Evolutionary conservation across 2,329 filamentous ascomycete species (phyloP), one percentile per base, ranked within the genome.

Genomic region (Phaeoacremonium minimum): DNA sequence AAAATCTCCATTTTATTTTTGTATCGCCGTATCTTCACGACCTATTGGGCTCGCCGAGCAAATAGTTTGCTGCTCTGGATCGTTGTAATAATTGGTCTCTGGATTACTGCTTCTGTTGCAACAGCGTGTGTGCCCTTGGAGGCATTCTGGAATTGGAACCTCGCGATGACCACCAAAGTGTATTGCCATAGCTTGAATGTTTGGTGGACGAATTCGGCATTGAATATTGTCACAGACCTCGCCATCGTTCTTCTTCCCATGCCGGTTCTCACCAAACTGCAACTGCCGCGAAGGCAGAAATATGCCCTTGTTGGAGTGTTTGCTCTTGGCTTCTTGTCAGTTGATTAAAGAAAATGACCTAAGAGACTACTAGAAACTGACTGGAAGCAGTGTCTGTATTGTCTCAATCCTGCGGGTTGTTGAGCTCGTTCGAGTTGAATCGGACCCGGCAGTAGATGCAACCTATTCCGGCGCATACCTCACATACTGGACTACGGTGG

Each of bases 201-300:
- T 3, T 45, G 35, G 38, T 42, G 46, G 30, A 40, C 46, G 15
- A 41, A 53, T 26, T 43, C 43, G 4, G 46, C 37, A 5, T 18
- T 55, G 12, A 47, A 51, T 30, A 49, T 53, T 11, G 37, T 32
- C 4, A 49, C 46, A 16, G 51, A 55, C 20, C 50, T 55, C 22
- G 30, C 49, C 18, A 50, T 52, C 30, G 46, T 50, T 12, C 35
- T 51, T 15, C 38, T 55, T 6, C 52, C 51, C 4, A 41, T 55
- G 3, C 51, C 52, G 3, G 44, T 52, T 2, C 38, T 54, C 5
- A 43, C 22, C 22, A 9, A n/a, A n/a, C 22, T 26, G 22, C 9
- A 26, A 9, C 22, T 26, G 22, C 22, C 22, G 9, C 22, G 22
- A 26, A 9, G 22, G 22, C 22, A 26, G 22, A 26, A 26, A n/a